Evolutionary conservation across 2,329 filamentous ascomycete genomes (phyloP).

Genomic region (Pseudogymnoascus sp.): DNA sequence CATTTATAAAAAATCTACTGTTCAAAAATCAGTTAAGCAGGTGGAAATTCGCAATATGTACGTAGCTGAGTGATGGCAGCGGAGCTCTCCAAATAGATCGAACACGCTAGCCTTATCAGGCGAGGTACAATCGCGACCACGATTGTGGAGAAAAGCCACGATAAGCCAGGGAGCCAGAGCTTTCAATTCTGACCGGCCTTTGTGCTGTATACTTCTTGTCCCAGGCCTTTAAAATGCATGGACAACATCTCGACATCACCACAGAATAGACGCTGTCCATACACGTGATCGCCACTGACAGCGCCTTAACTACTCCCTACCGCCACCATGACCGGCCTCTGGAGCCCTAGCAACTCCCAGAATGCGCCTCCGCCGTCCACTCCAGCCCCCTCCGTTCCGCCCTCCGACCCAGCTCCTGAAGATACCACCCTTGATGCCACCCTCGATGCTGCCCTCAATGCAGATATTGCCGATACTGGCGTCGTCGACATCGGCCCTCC

Average conservation of each 20-base stretch:
- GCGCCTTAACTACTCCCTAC: neutral
- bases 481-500: constrained; percentile 29
- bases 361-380: constrained; percentile 10
- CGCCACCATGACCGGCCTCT: constrained; percentile 22
- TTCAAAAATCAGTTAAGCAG: no score
- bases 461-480: constrained; percentile 37
- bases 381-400: neutral
- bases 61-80: no score
- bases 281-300: neutral
- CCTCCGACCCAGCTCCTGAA: constrained; percentile 1
- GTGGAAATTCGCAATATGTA: no score
- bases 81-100: neutral
- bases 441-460: constrained; percentile 8
- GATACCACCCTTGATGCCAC: neutral
- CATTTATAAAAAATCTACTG: no score
- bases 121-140: constrained; percentile 8
- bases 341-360: constrained; percentile 15
- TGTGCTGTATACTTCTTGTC: neutral
- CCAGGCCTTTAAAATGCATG: neutral
- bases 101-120: neutral
- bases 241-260: neutral
- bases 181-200: neutral
- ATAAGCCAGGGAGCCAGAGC: constrained; percentile 7
- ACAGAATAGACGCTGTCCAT: neutral
- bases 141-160: constrained; percentile 6